phyloP scores from a whole-genome alignment of 1,284 basidiomycete species.

The Rugiboletus extremiorientalis region DNA sequence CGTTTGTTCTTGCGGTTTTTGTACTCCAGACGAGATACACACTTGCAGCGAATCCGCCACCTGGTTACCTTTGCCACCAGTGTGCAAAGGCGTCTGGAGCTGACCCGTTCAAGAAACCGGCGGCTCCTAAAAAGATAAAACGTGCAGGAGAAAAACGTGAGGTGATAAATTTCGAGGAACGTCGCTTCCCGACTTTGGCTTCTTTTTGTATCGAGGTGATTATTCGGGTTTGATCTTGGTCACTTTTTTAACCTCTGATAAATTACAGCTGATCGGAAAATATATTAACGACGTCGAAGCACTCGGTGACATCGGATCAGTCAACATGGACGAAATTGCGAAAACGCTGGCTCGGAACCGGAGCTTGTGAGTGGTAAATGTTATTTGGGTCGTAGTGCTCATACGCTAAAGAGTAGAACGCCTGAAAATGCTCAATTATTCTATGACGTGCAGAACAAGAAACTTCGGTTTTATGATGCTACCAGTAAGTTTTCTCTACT shows the following conservation, averaged over 20 bases:
- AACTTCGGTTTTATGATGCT: constrained; percentile 85
- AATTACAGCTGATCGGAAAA: constrained; percentile 70
- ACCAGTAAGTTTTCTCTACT: constrained; percentile 58
- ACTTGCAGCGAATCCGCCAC: constrained; percentile 62
- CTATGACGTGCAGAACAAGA: constrained; percentile 70
- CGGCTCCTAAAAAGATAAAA: constrained; percentile 61
- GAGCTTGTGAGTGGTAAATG: constrained; percentile 60
- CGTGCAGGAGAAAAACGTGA: constrained; percentile 58
- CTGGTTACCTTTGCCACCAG: constrained; percentile 76
- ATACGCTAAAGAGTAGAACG: constrained; percentile 46
- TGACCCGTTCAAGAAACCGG: constrained; percentile 83
- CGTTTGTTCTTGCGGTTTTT: not conserved
- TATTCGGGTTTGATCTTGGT: not conserved
- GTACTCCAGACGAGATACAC: constrained; percentile 92
- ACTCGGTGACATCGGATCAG: constrained; percentile 80
- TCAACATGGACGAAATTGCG: constrained; percentile 82
- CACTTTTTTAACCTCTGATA: not conserved
- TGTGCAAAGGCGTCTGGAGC: constrained; percentile 76
- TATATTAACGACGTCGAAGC: constrained; percentile 92
- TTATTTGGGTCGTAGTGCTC: not conserved
- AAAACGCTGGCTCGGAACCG: constrained; percentile 87
- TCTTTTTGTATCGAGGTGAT: constrained; percentile 77
- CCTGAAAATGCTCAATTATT: constrained; percentile 81
- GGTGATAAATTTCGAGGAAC: constrained; percentile 70
- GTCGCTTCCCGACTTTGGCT: constrained; percentile 66